Conservation (phyloP, 2,329 filamentous ascomycete genomes). For the Diaporthe caulivora region DNA sequence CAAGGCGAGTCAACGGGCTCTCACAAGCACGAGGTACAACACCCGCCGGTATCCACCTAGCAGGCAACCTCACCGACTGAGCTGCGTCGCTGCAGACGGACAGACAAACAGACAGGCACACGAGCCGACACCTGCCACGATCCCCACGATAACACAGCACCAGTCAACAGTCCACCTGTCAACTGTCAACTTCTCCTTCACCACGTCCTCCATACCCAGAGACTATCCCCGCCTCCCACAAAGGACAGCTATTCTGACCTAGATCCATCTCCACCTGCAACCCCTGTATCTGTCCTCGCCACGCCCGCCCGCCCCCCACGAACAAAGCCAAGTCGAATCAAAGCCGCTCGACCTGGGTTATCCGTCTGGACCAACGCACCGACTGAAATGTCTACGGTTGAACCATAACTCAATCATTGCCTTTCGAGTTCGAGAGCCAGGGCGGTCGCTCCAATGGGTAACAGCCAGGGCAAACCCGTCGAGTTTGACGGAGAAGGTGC, state of each 20-base stretch:
- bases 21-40: slow-evolving; percentile 18
- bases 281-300: slow-evolving; percentile 20
- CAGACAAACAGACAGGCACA: background rate
- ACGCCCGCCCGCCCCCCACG: slow-evolving; percentile 6
- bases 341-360: slow-evolving; percentile 33
- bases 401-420: slow-evolving; percentile 31
- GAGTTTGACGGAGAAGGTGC: slow-evolving; percentile 93
- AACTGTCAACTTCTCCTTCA: slow-evolving; percentile 7
- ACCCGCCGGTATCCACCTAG: slow-evolving; percentile 28
- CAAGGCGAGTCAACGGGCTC: slow-evolving; percentile 20
- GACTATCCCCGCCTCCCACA: slow-evolving; percentile 1
- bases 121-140: slow-evolving; percentile 29
- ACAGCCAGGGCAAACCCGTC: slow-evolving; percentile 93
- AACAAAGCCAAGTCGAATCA: slow-evolving; percentile 35
- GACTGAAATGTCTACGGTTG: slow-evolving; percentile 34
- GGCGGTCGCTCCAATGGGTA: slow-evolving; percentile 76
- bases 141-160: background rate
- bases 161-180: slow-evolving; percentile 14
- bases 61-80: slow-evolving; percentile 32
- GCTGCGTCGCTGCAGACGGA: slow-evolving; percentile 18
- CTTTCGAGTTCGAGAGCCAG: slow-evolving; percentile 36
- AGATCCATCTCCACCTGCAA: slow-evolving; percentile 19
- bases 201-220: background rate
- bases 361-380: slow-evolving; percentile 18
- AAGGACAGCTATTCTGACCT: slow-evolving; percentile 23